These are phyloP conservation scores for Cyclotella sp. DNA, from an alignment of 108 stramenopile species.

Conservation along the genomic window DNA sequence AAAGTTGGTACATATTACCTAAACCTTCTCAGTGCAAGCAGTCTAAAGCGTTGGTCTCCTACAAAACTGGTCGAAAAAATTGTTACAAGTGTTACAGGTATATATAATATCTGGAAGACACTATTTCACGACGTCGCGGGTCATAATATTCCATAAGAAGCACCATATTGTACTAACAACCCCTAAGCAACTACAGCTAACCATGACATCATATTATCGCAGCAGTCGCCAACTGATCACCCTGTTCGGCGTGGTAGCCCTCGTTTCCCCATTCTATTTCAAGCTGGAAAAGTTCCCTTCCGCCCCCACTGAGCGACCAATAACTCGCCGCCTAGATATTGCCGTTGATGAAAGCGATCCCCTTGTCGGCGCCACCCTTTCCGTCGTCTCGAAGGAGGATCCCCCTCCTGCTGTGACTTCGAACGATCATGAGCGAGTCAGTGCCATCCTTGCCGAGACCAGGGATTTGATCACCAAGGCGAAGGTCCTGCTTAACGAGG, in stretches of 20 bases:
- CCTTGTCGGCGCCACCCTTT: constrained; percentile 14
- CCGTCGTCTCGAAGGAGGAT: constrained; percentile 2
- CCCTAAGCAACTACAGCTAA: neutral
- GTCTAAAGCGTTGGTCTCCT: too few relatives aligned
- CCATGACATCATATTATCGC: neutral
- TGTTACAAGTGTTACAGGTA: too few relatives aligned
- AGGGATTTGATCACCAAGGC: constrained; percentile 25
- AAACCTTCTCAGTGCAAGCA: too few relatives aligned
- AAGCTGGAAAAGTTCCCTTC: constrained; percentile 9
- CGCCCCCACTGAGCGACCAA: neutral
- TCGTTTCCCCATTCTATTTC: neutral
- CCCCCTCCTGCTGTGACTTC: constrained; percentile 15
- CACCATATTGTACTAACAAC: too few relatives aligned
- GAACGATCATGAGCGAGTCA: constrained; percentile 24
- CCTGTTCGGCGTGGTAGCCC: neutral
- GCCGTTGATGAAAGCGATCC: constrained; percentile 19
- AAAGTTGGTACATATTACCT: too few relatives aligned
- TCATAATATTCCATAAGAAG: too few relatives aligned
- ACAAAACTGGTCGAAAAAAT: too few relatives aligned
- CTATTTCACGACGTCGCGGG: too few relatives aligned
- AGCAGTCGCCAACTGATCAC: neutral
- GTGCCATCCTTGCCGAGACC: constrained; percentile 17
- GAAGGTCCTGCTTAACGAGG: constrained; percentile 11
- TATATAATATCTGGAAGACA: too few relatives aligned
- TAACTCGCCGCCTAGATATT: constrained; percentile 19